Evolutionary conservation across 257 asterid species (phyloP).

Genomic region (Solanum appendiculatum): DNA sequence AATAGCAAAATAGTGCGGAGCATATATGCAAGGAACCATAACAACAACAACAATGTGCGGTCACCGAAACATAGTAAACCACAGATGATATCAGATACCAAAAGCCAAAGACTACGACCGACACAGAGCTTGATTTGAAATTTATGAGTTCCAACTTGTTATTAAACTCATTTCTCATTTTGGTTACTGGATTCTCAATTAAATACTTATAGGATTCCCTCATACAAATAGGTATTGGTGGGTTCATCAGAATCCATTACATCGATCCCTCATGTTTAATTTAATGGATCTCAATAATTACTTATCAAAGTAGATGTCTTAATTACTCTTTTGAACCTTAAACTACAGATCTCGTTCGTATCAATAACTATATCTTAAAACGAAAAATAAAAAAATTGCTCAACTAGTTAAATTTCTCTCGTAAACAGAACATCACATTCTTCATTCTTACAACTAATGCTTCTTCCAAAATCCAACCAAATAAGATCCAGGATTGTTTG

Average conservation of each 20-base stretch:
- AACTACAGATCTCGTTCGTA: not conserved
- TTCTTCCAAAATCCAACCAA: not conserved
- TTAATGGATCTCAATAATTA: not conserved
- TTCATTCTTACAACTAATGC: not conserved
- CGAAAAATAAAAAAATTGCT: not conserved
- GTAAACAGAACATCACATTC: not conserved
- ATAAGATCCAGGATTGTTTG: not conserved
- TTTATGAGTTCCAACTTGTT: not conserved
- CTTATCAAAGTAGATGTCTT: too few species aligned
- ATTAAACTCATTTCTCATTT: not conserved
- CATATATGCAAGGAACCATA: too few species aligned
- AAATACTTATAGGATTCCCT: too few species aligned
- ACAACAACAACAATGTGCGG: too few species aligned
- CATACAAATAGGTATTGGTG: not conserved
- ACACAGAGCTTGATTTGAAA: not conserved
- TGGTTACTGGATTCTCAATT: not conserved
- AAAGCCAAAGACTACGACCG: too few species aligned
- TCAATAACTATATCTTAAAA: not conserved
- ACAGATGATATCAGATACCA: too few species aligned
- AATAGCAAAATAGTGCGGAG: too few species aligned
- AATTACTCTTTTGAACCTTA: not conserved
- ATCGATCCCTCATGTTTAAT: not conserved
- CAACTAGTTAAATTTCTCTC: not conserved
- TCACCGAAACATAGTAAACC: too few species aligned
- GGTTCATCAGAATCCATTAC: not conserved